Evolutionary conservation across 495 filamentous ascomycete species (phyloP), one percentile per base, ranked within the genome.

Genomic region (Talaromyces trachyspermus): DNA sequence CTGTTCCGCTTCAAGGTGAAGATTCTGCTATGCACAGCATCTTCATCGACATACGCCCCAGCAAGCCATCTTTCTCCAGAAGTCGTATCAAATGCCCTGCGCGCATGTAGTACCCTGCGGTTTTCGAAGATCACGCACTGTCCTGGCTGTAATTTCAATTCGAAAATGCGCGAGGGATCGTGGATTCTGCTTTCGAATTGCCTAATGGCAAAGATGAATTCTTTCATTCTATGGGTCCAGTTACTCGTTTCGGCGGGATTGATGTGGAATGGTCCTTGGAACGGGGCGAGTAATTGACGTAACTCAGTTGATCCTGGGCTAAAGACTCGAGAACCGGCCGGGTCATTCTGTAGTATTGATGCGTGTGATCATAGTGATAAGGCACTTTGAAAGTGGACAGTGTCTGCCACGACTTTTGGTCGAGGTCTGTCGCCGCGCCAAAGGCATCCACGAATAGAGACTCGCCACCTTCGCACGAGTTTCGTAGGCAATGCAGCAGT

Each of bases 111-210:
- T 4, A 91, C 68, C 6, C 88, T 73, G 18, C 79, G 63, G 57
- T 97, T 97, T 54, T 89, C 79, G 61, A 97, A 95, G 12, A 97
- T 76, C 22, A 85, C 88, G 53, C 86, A 91, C 48, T 91, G 80
- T 6, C 91, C 90, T 6, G 83, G 80, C 33, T 81, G 60, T 50
- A 97, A 60, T 59, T 81, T 85, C 35, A 85, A 64, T 67, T 94
- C 74, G 56, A 82, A 84, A 32, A 82, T 58, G 84, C 74, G 11
- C 86, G 48, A 0, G 66, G 32, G 0, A 48, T 27, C 24, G 49
- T 57, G 29, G 64, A 70, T 3, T 10, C 15, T 3, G 43, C 37
- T 17, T 65, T 69, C 58, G 62, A 89, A 72, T n/a, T 41, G 48
- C 9, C 51, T 49, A 5, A 75, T 61, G 0, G 75, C 74, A 4